Evolutionary conservation across 2,329 filamentous ascomycete species (phyloP).

Genomic region (Lasiodiplodia sp.): DNA sequence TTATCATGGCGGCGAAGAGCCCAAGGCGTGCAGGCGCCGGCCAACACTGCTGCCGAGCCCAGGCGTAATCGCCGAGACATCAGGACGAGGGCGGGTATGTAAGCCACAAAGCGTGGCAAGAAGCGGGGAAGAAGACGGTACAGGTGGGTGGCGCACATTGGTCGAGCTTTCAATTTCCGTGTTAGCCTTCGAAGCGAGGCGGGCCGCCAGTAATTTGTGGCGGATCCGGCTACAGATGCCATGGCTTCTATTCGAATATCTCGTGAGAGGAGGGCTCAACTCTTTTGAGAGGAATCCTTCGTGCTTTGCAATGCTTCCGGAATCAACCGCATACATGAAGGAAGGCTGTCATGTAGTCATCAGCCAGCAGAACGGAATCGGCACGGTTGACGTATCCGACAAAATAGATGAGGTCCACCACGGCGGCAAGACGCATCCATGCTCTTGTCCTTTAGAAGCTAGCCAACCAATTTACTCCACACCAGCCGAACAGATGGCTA

Average conservation of each 20-base stretch:
- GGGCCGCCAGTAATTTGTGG: neutral
- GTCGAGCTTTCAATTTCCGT: neutral
- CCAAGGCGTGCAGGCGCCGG: constrained; percentile 1
- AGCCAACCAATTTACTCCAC: constrained; percentile 10
- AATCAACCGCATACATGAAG: neutral
- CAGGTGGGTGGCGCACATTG: neutral
- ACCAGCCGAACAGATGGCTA: neutral
- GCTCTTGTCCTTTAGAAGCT: neutral
- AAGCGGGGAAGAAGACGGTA: neutral
- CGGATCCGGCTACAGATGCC: neutral
- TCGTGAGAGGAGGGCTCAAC: neutral
- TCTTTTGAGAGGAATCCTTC: neutral
- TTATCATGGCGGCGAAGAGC: neutral
- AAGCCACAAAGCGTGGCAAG: constrained; percentile 1
- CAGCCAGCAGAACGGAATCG: neutral
- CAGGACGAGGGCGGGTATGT: constrained; percentile 20
- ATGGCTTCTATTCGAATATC: neutral
- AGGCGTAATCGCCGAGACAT: constrained; percentile 10
- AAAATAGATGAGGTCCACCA: constrained; percentile 13
- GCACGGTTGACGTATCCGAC: neutral
- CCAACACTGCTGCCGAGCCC: constrained; percentile 1
- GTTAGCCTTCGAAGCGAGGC: neutral
- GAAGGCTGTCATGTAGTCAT: neutral
- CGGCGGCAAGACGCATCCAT: constrained; percentile 9
- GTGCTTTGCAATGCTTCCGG: neutral